These are phyloP conservation scores for Monosporozyma yasuniensis DNA, from an alignment of 805 yeast species.

Conservation along the genomic window DNA sequence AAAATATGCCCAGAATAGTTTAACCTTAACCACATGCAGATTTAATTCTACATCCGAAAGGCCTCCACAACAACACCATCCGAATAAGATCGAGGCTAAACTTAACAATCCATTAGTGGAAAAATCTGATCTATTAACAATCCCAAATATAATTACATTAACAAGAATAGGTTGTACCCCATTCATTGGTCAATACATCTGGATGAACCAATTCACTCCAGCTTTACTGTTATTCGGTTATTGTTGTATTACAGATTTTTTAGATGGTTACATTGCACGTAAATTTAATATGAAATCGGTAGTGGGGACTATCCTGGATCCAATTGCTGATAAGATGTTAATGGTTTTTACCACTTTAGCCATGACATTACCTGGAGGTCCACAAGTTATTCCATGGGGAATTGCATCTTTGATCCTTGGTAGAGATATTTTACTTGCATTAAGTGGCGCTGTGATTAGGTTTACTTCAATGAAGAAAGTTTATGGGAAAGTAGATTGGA, in stretches of 20 bases:
- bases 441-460: conserved; percentile 65
- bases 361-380: conserved; percentile 42
- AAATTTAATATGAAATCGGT: conserved; percentile 65
- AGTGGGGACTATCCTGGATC: conserved; percentile 87
- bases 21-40: background rate
- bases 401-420: conserved; percentile 70
- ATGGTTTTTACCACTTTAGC: conserved; percentile 82
- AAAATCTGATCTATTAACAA: conserved; percentile 2
- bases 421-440: conserved; percentile 64
- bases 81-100: background rate
- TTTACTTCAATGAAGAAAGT: conserved; percentile 40
- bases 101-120: background rate
- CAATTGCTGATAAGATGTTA: conserved; percentile 85
- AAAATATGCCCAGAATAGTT: background rate
- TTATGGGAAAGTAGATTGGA: conserved; percentile 37
- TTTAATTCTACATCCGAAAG: background rate
- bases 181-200: conserved; percentile 66
- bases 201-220: conserved; percentile 48
- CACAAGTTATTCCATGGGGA: conserved; percentile 60
- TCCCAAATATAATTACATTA: conserved; percentile 80
- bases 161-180: conserved; percentile 81
- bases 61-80: background rate
- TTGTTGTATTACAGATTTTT: conserved; percentile 82
- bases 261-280: conserved; percentile 90
- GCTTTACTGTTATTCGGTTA: conserved; percentile 73